Percentiles rank a stretch among this genome's conserved stretches.
These are phyloP conservation scores for Rhizoclosmatium sp. DNA, from an alignment of 192 early-diverging fungal genomes.

Conservation along the genomic window DNA sequence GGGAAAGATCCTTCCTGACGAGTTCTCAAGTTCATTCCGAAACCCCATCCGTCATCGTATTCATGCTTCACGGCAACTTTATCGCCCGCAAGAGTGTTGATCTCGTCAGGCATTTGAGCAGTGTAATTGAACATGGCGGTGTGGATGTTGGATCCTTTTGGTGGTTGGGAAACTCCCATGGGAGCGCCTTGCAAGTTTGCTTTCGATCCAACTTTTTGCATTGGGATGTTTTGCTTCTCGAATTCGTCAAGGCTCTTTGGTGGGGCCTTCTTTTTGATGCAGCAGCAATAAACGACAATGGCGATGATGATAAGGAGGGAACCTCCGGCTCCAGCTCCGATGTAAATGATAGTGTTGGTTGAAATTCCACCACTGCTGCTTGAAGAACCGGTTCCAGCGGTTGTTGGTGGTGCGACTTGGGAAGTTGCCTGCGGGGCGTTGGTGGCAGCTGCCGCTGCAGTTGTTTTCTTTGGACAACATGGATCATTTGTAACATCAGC, in stretches of 20 bases:
- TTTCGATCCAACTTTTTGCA: background rate
- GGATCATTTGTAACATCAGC: slow-evolving; percentile 13
- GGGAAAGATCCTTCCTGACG: background rate
- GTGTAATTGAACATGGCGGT: slow-evolving; percentile 4
- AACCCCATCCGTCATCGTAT: slow-evolving; percentile 27
- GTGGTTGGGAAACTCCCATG: background rate
- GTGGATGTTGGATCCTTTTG: slow-evolving; percentile 8
- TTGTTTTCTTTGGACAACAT: slow-evolving; percentile 3
- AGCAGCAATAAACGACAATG: slow-evolving; percentile 9
- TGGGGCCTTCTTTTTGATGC: slow-evolving; percentile 18
- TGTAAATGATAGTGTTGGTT: slow-evolving; percentile 14
- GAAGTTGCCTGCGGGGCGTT: background rate
- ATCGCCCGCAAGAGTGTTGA: slow-evolving; percentile 1
- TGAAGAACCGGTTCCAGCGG: background rate
- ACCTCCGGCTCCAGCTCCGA: slow-evolving; percentile 22
- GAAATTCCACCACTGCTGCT: background rate
- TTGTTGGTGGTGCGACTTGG: background rate
- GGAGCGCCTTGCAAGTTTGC: slow-evolving; percentile 3
- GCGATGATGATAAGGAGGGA: slow-evolving; percentile 7
- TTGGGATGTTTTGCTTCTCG: background rate
- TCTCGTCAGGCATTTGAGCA: slow-evolving; percentile 14
- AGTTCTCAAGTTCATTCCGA: slow-evolving; percentile 3
- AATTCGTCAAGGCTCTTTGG: background rate
- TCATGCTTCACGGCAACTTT: background rate
- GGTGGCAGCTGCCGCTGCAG: background rate